Conservation (phyloP, 495 filamentous ascomycete genomes). For the Apiosordaria backusii region DNA sequence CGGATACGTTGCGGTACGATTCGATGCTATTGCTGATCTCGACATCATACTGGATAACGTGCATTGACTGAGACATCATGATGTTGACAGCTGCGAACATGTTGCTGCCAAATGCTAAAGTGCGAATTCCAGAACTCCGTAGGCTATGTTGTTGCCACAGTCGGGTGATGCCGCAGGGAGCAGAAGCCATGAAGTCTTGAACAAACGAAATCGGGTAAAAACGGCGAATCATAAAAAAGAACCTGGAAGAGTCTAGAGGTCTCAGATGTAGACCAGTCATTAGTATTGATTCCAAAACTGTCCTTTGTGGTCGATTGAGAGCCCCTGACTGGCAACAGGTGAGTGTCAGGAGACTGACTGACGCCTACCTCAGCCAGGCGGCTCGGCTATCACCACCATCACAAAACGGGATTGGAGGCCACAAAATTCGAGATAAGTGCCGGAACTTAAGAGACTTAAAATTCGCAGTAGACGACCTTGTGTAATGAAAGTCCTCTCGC, state of each 20-base stretch:
- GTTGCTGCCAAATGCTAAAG: neutral
- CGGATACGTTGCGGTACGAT: neutral
- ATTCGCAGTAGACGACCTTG: neutral
- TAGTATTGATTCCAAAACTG: neutral
- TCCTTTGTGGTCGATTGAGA: neutral
- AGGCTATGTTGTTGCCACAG: neutral
- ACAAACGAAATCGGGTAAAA: no score
- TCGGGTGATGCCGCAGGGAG: no score
- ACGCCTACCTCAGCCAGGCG: neutral
- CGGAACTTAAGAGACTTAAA: no score
- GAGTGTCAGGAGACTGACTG: neutral
- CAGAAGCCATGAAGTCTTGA: no score
- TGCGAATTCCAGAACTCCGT: neutral
- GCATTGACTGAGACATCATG: neutral
- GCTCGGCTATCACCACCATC: neutral
- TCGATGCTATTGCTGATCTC: neutral
- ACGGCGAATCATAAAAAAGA: neutral
- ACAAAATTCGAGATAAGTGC: neutral
- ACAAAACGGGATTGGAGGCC: neutral
- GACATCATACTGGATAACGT: neutral
- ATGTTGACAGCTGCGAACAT: neutral
- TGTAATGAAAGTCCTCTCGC: neutral
- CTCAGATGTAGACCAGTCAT: neutral
- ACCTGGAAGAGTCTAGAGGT: neutral
- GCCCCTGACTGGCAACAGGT: neutral